Evolutionary conservation across 2,329 filamentous ascomycete species (phyloP).

Genomic region (Trichoderma sp.): DNA sequence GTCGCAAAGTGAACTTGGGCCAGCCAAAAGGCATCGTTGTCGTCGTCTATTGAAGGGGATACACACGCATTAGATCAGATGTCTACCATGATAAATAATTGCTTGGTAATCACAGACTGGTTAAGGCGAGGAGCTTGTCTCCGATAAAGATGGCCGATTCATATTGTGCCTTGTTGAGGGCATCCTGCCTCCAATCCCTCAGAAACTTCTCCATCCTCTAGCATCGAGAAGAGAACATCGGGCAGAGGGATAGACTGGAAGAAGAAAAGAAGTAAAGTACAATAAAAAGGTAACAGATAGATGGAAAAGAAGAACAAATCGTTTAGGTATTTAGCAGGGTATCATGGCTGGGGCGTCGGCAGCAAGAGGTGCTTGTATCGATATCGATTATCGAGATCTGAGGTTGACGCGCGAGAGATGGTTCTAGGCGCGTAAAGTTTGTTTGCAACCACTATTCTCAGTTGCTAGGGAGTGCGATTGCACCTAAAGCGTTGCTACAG

Average conservation of each 20-base stretch:
- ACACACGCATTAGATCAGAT: too few relatives aligned
- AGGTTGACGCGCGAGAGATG: constrained; percentile 3
- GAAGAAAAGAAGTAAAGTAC: not conserved
- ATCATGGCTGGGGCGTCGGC: not conserved
- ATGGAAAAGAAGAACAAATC: not conserved
- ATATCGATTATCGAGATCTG: not conserved
- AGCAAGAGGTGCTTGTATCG: not conserved
- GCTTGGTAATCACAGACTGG: constrained; percentile 61
- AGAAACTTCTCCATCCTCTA: constrained; percentile 85
- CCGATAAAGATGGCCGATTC: constrained; percentile 96
- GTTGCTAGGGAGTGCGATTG: constrained; percentile 19
- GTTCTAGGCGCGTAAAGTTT: constrained; percentile 2
- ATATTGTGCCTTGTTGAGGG: constrained; percentile 92
- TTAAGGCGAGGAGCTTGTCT: constrained; percentile 93
- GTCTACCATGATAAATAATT: not conserved
- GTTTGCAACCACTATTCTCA: not conserved
- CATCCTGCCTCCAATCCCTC: constrained; percentile 91
- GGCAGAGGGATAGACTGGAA: not conserved
- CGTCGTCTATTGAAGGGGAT: too few relatives aligned
- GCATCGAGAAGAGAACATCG: constrained; percentile 3
- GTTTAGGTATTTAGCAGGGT: not conserved
- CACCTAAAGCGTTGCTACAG: constrained; percentile 22
- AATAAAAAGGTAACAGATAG: not conserved
- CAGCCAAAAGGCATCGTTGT: constrained; percentile 93
- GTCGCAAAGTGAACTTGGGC: constrained; percentile 97